Percentiles rank a stretch among this genome's conserved stretches.
phyloP scores from a whole-genome alignment of 2,329 filamentous ascomycete species.

The Penicillium sp. region DNA sequence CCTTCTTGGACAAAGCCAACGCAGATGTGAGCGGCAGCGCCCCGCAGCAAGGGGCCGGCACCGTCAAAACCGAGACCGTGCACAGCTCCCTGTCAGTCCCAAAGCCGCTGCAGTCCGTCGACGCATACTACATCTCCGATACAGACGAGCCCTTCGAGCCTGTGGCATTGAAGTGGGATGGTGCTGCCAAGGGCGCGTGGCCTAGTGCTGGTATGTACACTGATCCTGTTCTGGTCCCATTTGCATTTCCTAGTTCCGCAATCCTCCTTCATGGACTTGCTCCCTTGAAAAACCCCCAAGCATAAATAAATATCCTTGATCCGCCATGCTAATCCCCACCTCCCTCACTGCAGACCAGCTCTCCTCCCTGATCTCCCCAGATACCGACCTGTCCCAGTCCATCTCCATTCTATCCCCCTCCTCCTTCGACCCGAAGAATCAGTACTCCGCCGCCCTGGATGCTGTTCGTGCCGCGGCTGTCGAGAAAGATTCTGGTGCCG shows the following conservation, averaged over 20 bases:
- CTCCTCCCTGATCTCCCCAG: constrained; percentile 57
- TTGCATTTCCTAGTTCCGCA: background rate
- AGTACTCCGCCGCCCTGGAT: constrained; percentile 55
- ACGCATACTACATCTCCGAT: constrained; percentile 73
- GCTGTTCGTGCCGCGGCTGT: constrained; percentile 57
- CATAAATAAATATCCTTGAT: background rate
- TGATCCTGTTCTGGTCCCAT: background rate
- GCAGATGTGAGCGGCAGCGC: constrained; percentile 52
- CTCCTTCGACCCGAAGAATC: constrained; percentile 70
- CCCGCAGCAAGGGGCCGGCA: constrained; percentile 21
- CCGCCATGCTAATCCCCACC: constrained; percentile 9
- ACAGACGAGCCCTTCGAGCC: constrained; percentile 82
- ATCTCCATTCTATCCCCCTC: constrained; percentile 65
- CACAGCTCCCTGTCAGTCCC: constrained; percentile 59
- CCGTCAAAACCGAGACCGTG: constrained; percentile 39
- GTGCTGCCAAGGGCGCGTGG: constrained; percentile 33
- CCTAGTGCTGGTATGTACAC: constrained; percentile 33
- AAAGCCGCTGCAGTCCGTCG: constrained; percentile 52
- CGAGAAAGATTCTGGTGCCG: constrained; percentile 20
- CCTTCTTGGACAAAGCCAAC: constrained; percentile 86
- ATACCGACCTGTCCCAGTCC: constrained; percentile 27
- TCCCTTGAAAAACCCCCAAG: background rate
- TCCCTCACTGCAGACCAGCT: constrained; percentile 59
- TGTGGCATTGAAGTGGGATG: constrained; percentile 63
- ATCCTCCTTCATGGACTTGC: background rate